Conservation (phyloP, 2,329 filamentous ascomycete genomes). For the Phyllosticta citribraziliensis region DNA sequence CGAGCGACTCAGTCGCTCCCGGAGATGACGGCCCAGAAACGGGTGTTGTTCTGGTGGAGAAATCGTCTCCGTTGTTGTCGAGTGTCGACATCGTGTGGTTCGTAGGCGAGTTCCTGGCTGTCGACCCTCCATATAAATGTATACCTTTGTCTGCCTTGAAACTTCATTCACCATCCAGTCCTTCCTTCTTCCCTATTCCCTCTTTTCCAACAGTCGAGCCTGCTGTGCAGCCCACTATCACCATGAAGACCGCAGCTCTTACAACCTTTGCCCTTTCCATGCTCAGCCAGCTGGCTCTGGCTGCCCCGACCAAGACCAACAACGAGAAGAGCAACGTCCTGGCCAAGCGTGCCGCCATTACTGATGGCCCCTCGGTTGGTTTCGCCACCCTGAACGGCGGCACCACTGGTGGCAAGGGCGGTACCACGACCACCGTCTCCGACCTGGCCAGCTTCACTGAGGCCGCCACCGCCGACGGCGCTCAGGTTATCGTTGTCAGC, state of each 20-base stretch:
- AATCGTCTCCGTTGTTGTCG: neutral
- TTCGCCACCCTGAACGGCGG: constrained; percentile 27
- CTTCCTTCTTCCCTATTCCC: constrained; percentile 10
- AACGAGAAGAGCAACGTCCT: constrained; percentile 14
- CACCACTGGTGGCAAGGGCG: constrained; percentile 31
- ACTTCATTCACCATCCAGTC: constrained; percentile 1
- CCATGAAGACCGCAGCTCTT: constrained; percentile 24
- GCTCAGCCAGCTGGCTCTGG: constrained; percentile 19
- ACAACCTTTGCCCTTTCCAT: constrained; percentile 21
- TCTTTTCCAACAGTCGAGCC: constrained; percentile 13
- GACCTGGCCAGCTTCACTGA: constrained; percentile 30
- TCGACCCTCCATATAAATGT: neutral
- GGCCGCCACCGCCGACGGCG: constrained; percentile 35
- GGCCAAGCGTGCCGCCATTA: constrained; percentile 21
- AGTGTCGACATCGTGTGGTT: neutral
- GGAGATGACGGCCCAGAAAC: neutral
- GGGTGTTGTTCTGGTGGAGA: neutral
- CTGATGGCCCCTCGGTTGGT: constrained; percentile 21
- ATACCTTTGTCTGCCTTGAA: neutral
- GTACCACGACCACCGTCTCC: constrained; percentile 26
- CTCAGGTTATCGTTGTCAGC: constrained; percentile 38
- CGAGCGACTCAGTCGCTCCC: neutral
- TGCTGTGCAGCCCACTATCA: constrained; percentile 4
- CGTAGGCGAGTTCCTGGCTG: neutral
- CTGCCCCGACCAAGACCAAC: constrained; percentile 21